These are phyloP conservation scores for Cochlearia excelsa DNA, from an alignment of 345 rosid genomes.

Conservation along the genomic window DNA sequence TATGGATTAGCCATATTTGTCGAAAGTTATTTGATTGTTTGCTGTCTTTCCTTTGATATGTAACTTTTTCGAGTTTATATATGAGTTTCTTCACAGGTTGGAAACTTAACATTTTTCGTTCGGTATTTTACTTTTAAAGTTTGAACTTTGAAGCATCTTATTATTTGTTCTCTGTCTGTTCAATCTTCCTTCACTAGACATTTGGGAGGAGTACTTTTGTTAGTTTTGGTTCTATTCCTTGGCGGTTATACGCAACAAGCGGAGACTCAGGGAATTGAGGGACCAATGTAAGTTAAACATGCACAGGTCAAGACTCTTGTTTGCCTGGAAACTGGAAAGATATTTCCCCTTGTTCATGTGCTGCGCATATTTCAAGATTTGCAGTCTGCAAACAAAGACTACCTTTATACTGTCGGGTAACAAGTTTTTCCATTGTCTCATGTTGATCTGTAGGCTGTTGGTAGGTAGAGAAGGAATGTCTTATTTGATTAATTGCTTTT, in stretches of 20 bases:
- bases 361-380: not conserved
- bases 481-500: not conserved
- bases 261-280: not conserved
- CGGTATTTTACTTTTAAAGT: constrained; percentile 1
- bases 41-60: constrained; percentile 13
- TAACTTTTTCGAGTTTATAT: constrained; percentile 16
- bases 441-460: not conserved
- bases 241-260: constrained; percentile 1
- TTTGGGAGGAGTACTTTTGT: constrained; percentile 1
- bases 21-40: constrained; percentile 19
- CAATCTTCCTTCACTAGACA: not conserved
- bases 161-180: constrained; percentile 1
- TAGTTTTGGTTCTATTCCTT: constrained; percentile 7
- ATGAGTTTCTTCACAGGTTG: not conserved
- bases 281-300: not conserved
- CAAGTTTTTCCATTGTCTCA: not conserved
- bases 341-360: not conserved
- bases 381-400: constrained; percentile 5
- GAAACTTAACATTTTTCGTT: constrained; percentile 3
- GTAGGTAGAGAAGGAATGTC: not conserved
- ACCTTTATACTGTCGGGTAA: constrained; percentile 22
- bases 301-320: constrained; percentile 14
- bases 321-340: not conserved
- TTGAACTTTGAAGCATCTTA: constrained; percentile 4
- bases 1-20: constrained; percentile 26